Conservation (phyloP, 2,329 filamentous ascomycete genomes). For the Exophiala calicioides region DNA sequence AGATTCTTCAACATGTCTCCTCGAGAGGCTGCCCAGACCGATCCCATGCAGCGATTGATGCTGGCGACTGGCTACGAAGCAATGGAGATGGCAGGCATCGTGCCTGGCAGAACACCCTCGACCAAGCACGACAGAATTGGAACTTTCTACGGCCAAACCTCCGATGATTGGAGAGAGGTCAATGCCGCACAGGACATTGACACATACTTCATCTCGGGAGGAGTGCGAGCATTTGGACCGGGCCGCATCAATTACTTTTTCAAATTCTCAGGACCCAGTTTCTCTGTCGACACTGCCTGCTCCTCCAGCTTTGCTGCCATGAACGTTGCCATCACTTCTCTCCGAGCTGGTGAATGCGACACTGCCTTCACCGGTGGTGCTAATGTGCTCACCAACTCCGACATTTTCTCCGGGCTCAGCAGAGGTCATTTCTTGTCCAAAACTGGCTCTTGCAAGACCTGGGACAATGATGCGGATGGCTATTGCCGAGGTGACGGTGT, state of each 20-base stretch:
- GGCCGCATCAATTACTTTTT: conserved; percentile 74
- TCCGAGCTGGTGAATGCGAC: conserved; percentile 76
- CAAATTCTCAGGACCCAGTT: conserved; percentile 72
- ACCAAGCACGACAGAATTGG: conserved; percentile 66
- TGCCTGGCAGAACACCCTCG: conserved; percentile 69
- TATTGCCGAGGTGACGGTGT: conserved; percentile 80
- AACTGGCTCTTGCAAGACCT: conserved; percentile 75
- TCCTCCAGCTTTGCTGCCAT: conserved; percentile 73
- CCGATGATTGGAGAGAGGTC: conserved; percentile 75
- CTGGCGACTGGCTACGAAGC: conserved; percentile 78
- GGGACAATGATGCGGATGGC: conserved; percentile 76
- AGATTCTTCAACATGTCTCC: conserved; percentile 87
- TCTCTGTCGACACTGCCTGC: conserved; percentile 75
- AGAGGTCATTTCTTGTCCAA: conserved; percentile 77
- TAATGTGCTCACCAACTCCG: conserved; percentile 77
- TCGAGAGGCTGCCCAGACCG: conserved; percentile 75
- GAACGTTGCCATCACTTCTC: conserved; percentile 69
- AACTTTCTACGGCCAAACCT: conserved; percentile 73
- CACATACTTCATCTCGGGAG: conserved; percentile 67
- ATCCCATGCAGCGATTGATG: conserved; percentile 77
- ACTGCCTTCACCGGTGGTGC: conserved; percentile 78
- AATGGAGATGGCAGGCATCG: conserved; percentile 76
- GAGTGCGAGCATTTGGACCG: conserved; percentile 61
- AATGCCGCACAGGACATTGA: conserved; percentile 72
- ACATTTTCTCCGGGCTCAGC: conserved; percentile 74